phyloP scores from a whole-genome alignment of 306 rosid species.

The Datisca glomerata region DNA sequence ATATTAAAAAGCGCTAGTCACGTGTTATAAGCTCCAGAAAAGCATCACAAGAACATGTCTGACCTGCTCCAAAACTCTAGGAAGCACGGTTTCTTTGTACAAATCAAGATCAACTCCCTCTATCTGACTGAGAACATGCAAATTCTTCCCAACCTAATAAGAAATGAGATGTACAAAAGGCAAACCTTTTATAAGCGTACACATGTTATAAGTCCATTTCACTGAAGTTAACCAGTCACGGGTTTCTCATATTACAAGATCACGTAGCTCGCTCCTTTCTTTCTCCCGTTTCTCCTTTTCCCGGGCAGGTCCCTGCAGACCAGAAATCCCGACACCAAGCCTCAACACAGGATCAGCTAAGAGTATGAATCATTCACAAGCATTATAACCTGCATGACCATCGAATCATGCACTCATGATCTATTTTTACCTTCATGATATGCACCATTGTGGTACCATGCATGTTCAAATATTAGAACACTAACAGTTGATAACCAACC shows the following conservation, averaged over 20 bases:
- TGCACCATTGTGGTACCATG: slow-evolving; percentile 38
- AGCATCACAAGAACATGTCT: slow-evolving; percentile 10
- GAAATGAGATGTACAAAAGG: slow-evolving; percentile 31
- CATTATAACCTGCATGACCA: slow-evolving; percentile 67
- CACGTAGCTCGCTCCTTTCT: slow-evolving; percentile 95
- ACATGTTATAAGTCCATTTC: slow-evolving; percentile 36
- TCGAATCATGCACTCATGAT: slow-evolving; percentile 53
- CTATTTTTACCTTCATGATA: slow-evolving; percentile 38
- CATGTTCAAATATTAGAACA: slow-evolving; percentile 30
- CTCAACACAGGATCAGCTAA: slow-evolving; percentile 99
- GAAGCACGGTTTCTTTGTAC: slow-evolving; percentile 92
- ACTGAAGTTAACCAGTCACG: slow-evolving; percentile 51
- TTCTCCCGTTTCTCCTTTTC: slow-evolving; percentile 96
- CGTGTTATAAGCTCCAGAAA: slow-evolving; percentile 1
- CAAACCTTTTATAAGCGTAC: slow-evolving; percentile 54
- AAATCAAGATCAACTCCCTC: slow-evolving; percentile 96
- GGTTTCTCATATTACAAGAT: slow-evolving; percentile 79
- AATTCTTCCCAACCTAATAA: slow-evolving; percentile 92
- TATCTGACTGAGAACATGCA: slow-evolving; percentile 93
- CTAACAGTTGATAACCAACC: slow-evolving; percentile 34
- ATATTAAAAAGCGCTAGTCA: slow-evolving; percentile 7
- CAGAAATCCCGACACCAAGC: slow-evolving; percentile 98
- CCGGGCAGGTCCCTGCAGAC: slow-evolving; percentile 99
- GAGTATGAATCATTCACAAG: slow-evolving; percentile 78
- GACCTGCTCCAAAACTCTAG: slow-evolving; percentile 97